Evolutionary conservation across 306 rosid genomes (phyloP), one percentile per base, ranked within the genome.

Genomic region (Corylus americana): DNA sequence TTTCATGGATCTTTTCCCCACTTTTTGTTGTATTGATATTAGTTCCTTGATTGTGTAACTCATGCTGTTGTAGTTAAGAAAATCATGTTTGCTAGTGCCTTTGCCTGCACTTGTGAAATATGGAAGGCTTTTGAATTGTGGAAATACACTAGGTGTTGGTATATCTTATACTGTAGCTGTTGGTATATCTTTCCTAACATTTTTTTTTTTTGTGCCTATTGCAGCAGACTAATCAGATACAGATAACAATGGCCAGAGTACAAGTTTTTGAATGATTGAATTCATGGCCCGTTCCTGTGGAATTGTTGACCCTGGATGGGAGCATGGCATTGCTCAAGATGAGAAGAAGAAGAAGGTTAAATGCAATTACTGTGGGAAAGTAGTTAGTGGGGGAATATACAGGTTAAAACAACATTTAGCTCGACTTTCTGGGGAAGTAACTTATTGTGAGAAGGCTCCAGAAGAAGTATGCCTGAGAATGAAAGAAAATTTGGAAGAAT

Each of bases 391-490:
- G 77, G 98, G 98, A 59, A 92, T 92, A 80, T 95, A 92, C 87
- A 87, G 98, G 85, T 85, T 95, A 78, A 95, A 95, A 87, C 98
- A 95, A 89, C 98, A 95, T 86, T 88, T 95, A 84, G 98, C 98
- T 61, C 92, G 98, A 81, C 94, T 95, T 78, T 95, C 98, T 67
- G 98, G 98, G 45, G 98, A 92, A 82, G 98, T 95, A 73, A 92
- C 98, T 25, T 95, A 92, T 81, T 95, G 98, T 81, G 94, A 90
- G 75, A 92, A 95, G 85, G 98, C 98, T 71, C 98, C 98, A 0
- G 97, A 95, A 68, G 96, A 95, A 77, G 98, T 92, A 71, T 92
- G 90, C 81, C 74, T 89, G 71, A 90, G 87, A 85, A 95, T 95
- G 97, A 92, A 92, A 84, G 97, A 88, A 83, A 95, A 92, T 73